Conservation (phyloP, 176 grass and related monocot species). For the Stipa capillata region DNA sequence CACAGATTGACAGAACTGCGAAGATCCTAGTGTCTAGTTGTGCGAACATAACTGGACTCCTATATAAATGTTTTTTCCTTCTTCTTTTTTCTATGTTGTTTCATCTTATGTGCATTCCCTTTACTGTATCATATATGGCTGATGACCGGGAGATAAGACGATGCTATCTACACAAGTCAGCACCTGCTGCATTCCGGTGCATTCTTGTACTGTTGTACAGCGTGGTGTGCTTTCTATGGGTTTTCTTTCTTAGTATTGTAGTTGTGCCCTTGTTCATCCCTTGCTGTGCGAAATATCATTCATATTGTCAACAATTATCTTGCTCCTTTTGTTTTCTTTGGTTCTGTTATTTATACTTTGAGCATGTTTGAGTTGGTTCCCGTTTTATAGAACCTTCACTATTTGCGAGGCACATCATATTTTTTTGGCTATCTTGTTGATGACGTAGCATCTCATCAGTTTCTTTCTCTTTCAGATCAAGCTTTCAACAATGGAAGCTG, state of each 20-base stretch:
- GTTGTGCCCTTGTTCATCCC: background rate
- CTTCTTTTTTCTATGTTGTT: background rate
- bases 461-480: slow-evolving; percentile 35
- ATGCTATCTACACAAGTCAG: background rate
- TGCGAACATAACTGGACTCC: background rate
- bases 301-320: background rate
- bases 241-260: background rate
- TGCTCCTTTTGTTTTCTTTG: slow-evolving; percentile 2
- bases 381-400: background rate
- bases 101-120: background rate
- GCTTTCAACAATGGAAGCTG: slow-evolving; percentile 31
- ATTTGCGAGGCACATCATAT: background rate
- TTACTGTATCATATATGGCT: background rate
- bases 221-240: background rate
- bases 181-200: background rate
- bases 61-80: background rate
- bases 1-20: background rate
- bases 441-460: background rate
- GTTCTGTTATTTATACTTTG: background rate
- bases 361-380: background rate
- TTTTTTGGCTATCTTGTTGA: background rate
- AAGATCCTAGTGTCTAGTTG: background rate
- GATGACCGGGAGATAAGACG: background rate
- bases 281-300: background rate
- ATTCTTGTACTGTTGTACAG: background rate